A percentile compares a stretch with the other conserved stretches of the same genome.
phyloP scores from a whole-genome alignment of 2,329 filamentous ascomycete species.

The Ascochyta rabiei region DNA sequence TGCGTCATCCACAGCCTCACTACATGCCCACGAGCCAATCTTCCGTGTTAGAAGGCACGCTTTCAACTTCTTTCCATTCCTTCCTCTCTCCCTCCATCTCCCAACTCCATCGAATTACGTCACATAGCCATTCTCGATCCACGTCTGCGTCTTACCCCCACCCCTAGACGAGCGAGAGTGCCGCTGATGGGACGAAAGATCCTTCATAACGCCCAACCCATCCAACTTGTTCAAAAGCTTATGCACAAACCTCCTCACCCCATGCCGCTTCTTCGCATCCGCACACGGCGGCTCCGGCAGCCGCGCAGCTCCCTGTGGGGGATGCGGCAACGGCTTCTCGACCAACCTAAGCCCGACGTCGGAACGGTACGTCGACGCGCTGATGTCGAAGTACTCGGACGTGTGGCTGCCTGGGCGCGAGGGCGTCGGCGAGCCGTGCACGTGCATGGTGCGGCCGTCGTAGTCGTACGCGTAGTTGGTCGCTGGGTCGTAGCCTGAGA shows the following conservation, averaged over 20 bases:
- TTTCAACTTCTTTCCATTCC: neutral
- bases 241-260: conserved; percentile 15
- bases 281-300: neutral
- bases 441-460: conserved; percentile 24
- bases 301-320: neutral
- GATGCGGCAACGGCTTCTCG: neutral
- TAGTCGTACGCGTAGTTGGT: conserved; percentile 23
- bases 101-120: neutral
- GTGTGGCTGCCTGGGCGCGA: neutral
- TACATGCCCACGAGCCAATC: neutral
- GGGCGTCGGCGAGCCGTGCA: conserved; percentile 9
- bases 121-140: neutral
- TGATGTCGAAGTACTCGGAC: neutral
- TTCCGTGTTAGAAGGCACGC: neutral
- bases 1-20: neutral
- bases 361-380: neutral
- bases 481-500: conserved; percentile 19
- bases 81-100: neutral
- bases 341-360: neutral
- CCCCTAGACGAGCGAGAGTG: neutral
- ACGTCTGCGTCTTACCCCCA: neutral
- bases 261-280: conserved; percentile 2
- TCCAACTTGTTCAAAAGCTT: conserved; percentile 20
- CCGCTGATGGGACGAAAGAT: neutral
- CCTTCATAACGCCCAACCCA: conserved; percentile 12